These are phyloP conservation scores for Aspergillus persii DNA, from an alignment of 2,329 filamentous ascomycete genomes.

Conservation along the genomic window DNA sequence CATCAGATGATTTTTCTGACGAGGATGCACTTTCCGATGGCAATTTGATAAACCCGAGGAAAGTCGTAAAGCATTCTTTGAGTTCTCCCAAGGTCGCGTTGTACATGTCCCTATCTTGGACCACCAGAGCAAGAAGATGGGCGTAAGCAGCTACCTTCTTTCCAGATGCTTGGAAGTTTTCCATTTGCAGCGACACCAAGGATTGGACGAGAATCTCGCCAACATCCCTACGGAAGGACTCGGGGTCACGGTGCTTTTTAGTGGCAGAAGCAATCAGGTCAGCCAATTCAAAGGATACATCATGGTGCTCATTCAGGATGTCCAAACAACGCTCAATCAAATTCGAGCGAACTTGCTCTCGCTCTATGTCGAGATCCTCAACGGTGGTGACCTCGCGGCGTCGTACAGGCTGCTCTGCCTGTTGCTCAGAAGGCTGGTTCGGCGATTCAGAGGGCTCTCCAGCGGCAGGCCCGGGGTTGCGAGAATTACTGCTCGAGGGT, in stretches of 20 bases:
- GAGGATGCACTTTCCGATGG: conserved; percentile 57
- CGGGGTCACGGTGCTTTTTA: conserved; percentile 59
- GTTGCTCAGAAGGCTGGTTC: conserved; percentile 20
- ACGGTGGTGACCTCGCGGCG: conserved; percentile 52
- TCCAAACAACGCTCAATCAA: conserved; percentile 89
- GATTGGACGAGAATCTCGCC: conserved; percentile 81
- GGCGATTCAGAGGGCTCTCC: conserved; percentile 21
- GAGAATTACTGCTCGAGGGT: conserved; percentile 21
- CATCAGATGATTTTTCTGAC: conserved; percentile 65
- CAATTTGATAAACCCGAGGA: conserved; percentile 76
- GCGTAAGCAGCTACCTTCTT: conserved; percentile 86
- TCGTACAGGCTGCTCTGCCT: conserved; percentile 22
- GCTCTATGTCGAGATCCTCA: conserved; percentile 75
- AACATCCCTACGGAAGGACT: conserved; percentile 65
- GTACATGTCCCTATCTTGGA: conserved; percentile 82
- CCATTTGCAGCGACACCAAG: conserved; percentile 65
- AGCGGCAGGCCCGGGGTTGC: conserved; percentile 12
- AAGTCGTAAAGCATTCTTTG: conserved; percentile 70
- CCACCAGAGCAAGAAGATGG: conserved; percentile 81
- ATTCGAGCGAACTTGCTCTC: conserved; percentile 68
- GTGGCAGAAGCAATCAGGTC: conserved; percentile 78
- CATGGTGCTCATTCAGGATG: conserved; percentile 81
- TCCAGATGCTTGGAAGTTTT: conserved; percentile 54
- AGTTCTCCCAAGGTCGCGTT: conserved; percentile 70
- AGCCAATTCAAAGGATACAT: conserved; percentile 84